phyloP scores from a whole-genome alignment of 2,329 filamentous ascomycete species.

The Dactylellina leptospora region DNA sequence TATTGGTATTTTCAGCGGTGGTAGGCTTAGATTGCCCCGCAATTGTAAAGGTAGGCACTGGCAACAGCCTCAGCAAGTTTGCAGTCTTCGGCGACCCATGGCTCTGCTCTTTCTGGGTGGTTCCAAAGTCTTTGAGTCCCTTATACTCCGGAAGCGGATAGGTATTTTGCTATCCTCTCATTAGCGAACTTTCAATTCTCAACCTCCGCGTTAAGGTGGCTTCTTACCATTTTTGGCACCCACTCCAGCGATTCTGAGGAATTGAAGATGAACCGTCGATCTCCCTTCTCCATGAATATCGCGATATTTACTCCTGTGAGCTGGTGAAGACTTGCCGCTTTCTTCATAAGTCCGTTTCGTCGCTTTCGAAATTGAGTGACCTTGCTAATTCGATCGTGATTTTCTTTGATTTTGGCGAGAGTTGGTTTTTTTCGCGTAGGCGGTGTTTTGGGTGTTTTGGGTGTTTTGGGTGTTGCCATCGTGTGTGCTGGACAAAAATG shows the following conservation, averaged over 20 bases:
- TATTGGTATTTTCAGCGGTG: too few species aligned
- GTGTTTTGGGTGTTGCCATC: too few species aligned
- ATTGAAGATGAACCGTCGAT: constrained; percentile 13
- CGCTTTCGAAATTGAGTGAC: constrained; percentile 2
- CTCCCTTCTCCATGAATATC: constrained; percentile 18
- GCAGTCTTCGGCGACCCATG: too few species aligned
- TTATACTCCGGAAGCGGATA: neutral
- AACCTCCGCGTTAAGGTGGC: neutral
- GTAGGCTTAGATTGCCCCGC: too few species aligned
- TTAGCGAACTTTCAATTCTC: too few species aligned
- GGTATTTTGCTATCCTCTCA: neutral
- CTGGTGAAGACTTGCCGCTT: neutral
- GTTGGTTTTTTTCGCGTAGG: neutral
- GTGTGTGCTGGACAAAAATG: too few species aligned
- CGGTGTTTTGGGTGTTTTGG: neutral
- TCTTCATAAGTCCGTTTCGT: constrained; percentile 4
- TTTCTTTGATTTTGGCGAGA: constrained; percentile 4
- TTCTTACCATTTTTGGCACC: constrained; percentile 7
- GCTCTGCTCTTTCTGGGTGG: neutral
- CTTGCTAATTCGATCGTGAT: neutral
- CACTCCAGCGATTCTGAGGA: constrained; percentile 10
- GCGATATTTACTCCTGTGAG: constrained; percentile 6
- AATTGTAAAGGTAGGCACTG: too few species aligned
- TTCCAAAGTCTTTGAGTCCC: neutral
- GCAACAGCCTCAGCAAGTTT: too few species aligned